Evolutionary conservation across 192 early-diverging fungal genomes (phyloP).

Genomic region (Coemansia reversa): DNA sequence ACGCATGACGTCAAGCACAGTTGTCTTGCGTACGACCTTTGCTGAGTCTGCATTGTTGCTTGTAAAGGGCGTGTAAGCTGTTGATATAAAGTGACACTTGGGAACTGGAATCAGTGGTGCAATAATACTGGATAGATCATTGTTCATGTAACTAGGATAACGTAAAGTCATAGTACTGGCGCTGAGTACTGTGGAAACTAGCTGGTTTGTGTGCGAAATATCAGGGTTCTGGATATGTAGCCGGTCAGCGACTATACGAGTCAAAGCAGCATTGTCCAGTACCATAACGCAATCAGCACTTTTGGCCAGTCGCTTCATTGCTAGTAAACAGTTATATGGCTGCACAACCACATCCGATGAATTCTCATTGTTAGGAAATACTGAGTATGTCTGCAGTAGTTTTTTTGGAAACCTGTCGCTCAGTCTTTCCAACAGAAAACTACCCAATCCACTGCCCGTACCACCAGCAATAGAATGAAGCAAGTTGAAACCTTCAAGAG

Average conservation of each 20-base stretch:
- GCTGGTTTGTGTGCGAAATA: constrained; percentile 93
- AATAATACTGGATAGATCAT: constrained; percentile 93
- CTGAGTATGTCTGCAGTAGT: constrained; percentile 95
- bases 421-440: constrained; percentile 86
- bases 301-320: constrained; percentile 83
- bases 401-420: constrained; percentile 97
- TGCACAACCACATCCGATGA: constrained; percentile 96
- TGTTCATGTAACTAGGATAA: constrained; percentile 99
- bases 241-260: constrained; percentile 87
- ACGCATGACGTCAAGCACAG: constrained; percentile 97
- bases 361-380: constrained; percentile 95
- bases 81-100: constrained; percentile 92
- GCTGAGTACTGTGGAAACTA: constrained; percentile 98
- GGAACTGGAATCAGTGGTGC: constrained; percentile 98
- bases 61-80: constrained; percentile 96
- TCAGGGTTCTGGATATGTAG: constrained; percentile 93
- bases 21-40: constrained; percentile 93
- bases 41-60: constrained; percentile 88
- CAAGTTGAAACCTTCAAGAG: constrained; percentile 93
- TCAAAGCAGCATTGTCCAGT: constrained; percentile 92
- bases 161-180: constrained; percentile 94
- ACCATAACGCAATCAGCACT: constrained; percentile 98
- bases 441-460: constrained; percentile 95
- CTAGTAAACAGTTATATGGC: constrained; percentile 95
- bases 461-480: constrained; percentile 98